Evolutionary conservation across 805 yeast species (phyloP).

Genomic region (Jamesozyma lodderae): DNA sequence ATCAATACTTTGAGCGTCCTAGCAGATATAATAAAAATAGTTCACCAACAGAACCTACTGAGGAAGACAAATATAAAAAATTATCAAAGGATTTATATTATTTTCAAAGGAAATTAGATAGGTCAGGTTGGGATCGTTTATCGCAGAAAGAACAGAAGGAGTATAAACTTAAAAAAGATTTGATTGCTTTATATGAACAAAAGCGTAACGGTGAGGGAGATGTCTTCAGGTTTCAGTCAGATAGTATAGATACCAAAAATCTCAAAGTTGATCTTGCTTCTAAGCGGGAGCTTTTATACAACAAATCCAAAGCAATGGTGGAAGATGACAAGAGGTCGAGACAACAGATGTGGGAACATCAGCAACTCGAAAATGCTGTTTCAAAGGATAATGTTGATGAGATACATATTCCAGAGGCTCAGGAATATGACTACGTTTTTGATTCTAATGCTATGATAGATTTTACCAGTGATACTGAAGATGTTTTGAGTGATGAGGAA

Average conservation of each 20-base stretch:
- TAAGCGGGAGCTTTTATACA: not conserved
- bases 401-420: conserved; percentile 22
- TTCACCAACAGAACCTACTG: conserved; percentile 9
- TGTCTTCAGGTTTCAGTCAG: conserved; percentile 50
- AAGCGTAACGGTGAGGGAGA: conserved; percentile 29
- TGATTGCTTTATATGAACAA: conserved; percentile 37
- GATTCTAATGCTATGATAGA: conserved; percentile 55
- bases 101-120: conserved; percentile 40
- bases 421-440: conserved; percentile 65
- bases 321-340: conserved; percentile 23
- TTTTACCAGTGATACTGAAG: conserved; percentile 39
- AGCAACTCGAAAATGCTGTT: conserved; percentile 24
- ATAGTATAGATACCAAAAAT: conserved; percentile 35
- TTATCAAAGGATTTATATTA: conserved; percentile 40
- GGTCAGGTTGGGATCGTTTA: conserved; percentile 47
- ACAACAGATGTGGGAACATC: conserved; percentile 31
- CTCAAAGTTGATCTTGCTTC: conserved; percentile 7
- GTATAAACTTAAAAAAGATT: conserved; percentile 41
- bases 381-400: conserved; percentile 18
- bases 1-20: not conserved
- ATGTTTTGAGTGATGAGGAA: conserved; percentile 25
- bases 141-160: conserved; percentile 43
- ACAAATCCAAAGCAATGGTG: not conserved
- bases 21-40: conserved; percentile 6
- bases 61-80: conserved; percentile 32